Base-by-base conservation (phyloP, 2,329 filamentous ascomycete genomes). In the Pseudopithomyces maydicus region DNA sequence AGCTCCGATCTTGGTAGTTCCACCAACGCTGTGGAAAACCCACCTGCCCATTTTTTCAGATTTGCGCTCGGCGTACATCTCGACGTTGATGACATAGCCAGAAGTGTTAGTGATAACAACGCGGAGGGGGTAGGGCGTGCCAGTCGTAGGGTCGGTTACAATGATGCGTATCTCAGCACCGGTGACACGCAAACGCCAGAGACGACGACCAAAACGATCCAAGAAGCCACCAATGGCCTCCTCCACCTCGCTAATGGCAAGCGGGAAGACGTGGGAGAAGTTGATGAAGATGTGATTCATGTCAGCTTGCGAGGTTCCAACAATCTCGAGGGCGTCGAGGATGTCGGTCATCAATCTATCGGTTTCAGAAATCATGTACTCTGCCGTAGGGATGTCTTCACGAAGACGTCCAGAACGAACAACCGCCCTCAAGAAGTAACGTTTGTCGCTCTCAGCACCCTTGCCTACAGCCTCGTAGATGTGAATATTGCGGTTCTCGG, bases 231-330 rank as follows among this genome's bases (percentile, higher is more conserved):
- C 92, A 22, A 99, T 87, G 29, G 92, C 94, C 78, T 96, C 87
- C 80, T 98, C 92, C 15, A 99, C 92, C 80, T 97, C 92, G 57
- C 87, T 81, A 3, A 95, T 93, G 71, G 92, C 84, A 47, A 99
- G 87, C 75, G 92, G 91, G 88, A 99, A 98, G 57, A 97, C 91
- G 10, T 93, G 92, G 0, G 92, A 95, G 82, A 99, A 99, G 85
- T 99, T 98, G 84, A 99, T 95, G 83, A 99, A 99, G 84, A 99
- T 95, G 81, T 99, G 95, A 84, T 99, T 99, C 74, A 99, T 85
- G 83, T 99, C 95, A 50, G 95, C 97, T 82, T 96, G 96, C 82
- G 97, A 98, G 84, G 97, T 97, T 74, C 95, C 95, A 73, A 97
- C 96, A 69, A 99, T 97, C 84, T 99, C 95, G 56, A 99, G 84